Evolutionary conservation across 2,329 filamentous ascomycete species (phyloP), one percentile per base, ranked within the genome.

Genomic region (Arachnomyces sp.): DNA sequence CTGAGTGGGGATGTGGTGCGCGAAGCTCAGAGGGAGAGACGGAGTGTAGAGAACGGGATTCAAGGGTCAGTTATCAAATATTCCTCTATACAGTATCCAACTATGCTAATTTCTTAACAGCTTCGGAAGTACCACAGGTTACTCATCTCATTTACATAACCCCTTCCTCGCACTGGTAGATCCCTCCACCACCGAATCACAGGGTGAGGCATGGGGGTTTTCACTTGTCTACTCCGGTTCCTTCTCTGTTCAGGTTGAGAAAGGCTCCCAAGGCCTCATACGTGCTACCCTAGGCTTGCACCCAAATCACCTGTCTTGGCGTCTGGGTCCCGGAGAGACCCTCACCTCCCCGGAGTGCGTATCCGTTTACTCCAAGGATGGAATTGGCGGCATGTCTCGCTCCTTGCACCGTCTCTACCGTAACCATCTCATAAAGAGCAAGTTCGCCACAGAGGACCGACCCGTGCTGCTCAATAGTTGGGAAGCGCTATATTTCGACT

Each of bases 221-320:
- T 80, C 75, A 1, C 67, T 82, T 2, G 65, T 83, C 13, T 83
- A 81, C 56, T 77, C 76, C 0, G 79, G 79, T 2, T 81, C 77
- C 1, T 82, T 81, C 48, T 63, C 69, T 1, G 74, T 73, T 0
- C 71, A 77, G n/a, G 70, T 80, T 1, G 78, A 82, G 49, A 76
- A 75, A 39, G 72, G 73, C 44, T 78, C 78, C 0, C 76, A 80
- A 30, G 78, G 78, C 0, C 67, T 77, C 42, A 76, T 77, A 0
- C 73, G 79, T 2, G 75, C 77, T 1, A 56, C 78, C 11, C 59
- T 82, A 2, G 79, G 79, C 6, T 61, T 82, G 37, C 81, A 82
- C 48, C 72, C 76, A 0, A 57, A 71, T 6, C 78, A 82, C 40
- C 65, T 80, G 0, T 80, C 75, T 0, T 79, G 79, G 67, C 61